Evolutionary conservation across 2,329 filamentous ascomycete genomes (phyloP).

Genomic region (Colletotrichum liriopes): DNA sequence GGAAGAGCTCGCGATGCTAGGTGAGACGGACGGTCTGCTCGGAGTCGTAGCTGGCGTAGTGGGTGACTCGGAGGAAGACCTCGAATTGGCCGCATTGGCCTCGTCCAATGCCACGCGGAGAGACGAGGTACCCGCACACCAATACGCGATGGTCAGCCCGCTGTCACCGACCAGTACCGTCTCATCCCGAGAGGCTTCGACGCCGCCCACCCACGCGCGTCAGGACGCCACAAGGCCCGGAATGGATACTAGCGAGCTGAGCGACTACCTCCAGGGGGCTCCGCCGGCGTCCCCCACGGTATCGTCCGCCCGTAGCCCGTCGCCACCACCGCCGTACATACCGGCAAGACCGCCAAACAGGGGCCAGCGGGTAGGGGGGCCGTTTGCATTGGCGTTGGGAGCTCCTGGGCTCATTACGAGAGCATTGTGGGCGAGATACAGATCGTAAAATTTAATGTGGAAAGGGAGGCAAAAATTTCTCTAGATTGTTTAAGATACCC

Average conservation of each 20-base stretch:
- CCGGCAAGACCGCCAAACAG: constrained; percentile 14
- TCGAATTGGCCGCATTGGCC: constrained; percentile 26
- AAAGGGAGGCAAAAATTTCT: not conserved
- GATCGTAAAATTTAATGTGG: not conserved
- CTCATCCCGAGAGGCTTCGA: constrained; percentile 11
- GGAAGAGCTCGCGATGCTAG: constrained; percentile 10
- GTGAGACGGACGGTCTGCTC: constrained; percentile 24
- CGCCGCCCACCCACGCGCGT: constrained; percentile 11
- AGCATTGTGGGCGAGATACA: constrained; percentile 20
- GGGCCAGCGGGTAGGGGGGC: constrained; percentile 1
- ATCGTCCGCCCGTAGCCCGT: constrained; percentile 26
- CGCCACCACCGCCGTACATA: constrained; percentile 37
- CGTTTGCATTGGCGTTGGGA: constrained; percentile 28
- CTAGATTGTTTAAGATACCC: constrained; percentile 25
- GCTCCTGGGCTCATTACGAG: constrained; percentile 29
- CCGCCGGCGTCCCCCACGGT: constrained; percentile 18
- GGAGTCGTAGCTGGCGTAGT: constrained; percentile 18
- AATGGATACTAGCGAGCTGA: constrained; percentile 34
- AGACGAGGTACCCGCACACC: constrained; percentile 15
- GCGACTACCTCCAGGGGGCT: constrained; percentile 35
- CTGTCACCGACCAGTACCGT: constrained; percentile 26
- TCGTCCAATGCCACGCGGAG: not conserved
- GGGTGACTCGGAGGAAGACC: constrained; percentile 12
- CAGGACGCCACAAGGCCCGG: constrained; percentile 16
- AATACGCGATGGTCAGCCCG: constrained; percentile 32